Evolutionary conservation across 306 rosid genomes (phyloP).

Genomic region (Vigna reflexopilosa): DNA sequence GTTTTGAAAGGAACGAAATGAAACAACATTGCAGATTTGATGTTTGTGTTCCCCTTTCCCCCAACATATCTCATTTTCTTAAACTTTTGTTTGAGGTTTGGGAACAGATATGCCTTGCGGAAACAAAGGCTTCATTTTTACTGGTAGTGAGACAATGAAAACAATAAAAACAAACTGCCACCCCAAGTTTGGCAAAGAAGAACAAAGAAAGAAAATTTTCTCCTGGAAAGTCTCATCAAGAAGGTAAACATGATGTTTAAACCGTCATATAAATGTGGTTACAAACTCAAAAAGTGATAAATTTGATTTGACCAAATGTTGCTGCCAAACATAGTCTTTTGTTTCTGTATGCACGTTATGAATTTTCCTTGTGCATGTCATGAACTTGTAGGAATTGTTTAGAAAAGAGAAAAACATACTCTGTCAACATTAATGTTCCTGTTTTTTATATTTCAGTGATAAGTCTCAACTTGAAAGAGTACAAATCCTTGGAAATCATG

Average conservation of each 20-base stretch:
- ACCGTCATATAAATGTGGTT: neutral
- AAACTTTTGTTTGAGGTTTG: too few relatives aligned
- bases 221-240: neutral
- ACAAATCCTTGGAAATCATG: constrained; percentile 76
- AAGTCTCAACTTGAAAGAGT: constrained; percentile 70
- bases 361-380: neutral
- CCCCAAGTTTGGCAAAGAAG: neutral
- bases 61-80: too few relatives aligned
- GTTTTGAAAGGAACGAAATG: neutral
- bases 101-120: too few relatives aligned
- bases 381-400: constrained; percentile 12
- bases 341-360: neutral
- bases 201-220: neutral
- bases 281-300: neutral
- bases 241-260: neutral
- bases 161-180: neutral
- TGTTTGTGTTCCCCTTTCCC: too few relatives aligned
- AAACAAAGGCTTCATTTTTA: too few relatives aligned
- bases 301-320: too few relatives aligned
- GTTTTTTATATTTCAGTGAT: constrained; percentile 68
- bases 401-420: constrained; percentile 33
- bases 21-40: too few relatives aligned
- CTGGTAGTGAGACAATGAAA: too few relatives aligned
- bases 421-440: constrained; percentile 36
- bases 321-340: too few relatives aligned